phyloP scores from a whole-genome alignment of 768 basidiomycete genomes.

The Phaeotremella skinneri region DNA sequence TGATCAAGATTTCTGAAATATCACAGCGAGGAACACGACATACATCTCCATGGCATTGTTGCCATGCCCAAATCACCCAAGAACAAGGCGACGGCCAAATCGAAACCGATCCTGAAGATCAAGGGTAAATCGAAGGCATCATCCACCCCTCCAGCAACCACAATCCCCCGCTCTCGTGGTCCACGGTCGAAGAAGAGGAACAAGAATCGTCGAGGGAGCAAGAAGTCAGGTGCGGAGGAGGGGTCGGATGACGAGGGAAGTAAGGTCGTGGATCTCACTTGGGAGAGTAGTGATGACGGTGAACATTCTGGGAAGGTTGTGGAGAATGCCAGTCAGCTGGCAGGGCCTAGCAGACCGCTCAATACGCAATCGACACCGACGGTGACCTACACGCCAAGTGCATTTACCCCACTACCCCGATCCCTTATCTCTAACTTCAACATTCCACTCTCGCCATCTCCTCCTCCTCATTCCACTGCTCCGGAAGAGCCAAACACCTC shows the following conservation, averaged over 20 bases:
- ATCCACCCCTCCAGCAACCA: neutral
- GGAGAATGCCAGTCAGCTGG: neutral
- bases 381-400: neutral
- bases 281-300: neutral
- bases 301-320: neutral
- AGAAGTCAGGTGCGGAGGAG: neutral
- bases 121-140: neutral
- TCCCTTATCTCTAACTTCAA: neutral
- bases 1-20: neutral
- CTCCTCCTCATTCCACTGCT: neutral
- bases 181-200: neutral
- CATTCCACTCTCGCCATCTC: neutral
- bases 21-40: neutral
- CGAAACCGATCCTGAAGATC: neutral
- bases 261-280: neutral
- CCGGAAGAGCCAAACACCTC: neutral
- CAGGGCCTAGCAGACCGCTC: neutral
- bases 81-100: neutral
- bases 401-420: neutral
- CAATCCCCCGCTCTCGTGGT: neutral
- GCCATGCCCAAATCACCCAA: conserved; percentile 1
- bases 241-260: neutral
- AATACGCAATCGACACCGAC: neutral
- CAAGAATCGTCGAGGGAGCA: neutral
- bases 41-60: neutral